phyloP scores from a whole-genome alignment of 148 eudicot species.

The Spergularia marina region DNA sequence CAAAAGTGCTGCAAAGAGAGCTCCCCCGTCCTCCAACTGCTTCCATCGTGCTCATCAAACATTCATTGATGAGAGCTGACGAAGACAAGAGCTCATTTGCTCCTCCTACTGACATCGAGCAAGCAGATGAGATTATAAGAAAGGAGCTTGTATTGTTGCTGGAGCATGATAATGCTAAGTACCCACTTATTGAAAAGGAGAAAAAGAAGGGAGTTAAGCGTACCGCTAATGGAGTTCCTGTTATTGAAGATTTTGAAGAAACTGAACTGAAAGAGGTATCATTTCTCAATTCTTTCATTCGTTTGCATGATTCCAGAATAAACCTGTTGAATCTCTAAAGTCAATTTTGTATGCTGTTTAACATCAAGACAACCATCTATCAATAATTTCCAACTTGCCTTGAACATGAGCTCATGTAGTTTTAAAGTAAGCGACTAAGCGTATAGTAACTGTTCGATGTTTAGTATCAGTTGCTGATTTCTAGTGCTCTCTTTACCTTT shows the following conservation, averaged over 20 bases:
- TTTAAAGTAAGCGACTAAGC: neutral
- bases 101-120: slow-evolving; percentile 90
- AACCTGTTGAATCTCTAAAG: neutral
- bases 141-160: slow-evolving; percentile 78
- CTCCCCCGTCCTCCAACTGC: slow-evolving; percentile 92
- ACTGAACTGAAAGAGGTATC: slow-evolving; percentile 75
- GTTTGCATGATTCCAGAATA: neutral
- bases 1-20: slow-evolving; percentile 97
- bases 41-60: slow-evolving; percentile 66
- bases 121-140: slow-evolving; percentile 88
- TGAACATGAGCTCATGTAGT: neutral
- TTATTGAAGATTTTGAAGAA: slow-evolving; percentile 82
- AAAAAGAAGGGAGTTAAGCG: slow-evolving; percentile 80
- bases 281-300: neutral
- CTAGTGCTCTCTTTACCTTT: neutral
- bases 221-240: slow-evolving; percentile 59
- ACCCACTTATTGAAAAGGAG: slow-evolving; percentile 88
- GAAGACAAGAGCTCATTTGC: slow-evolving; percentile 96
- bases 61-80: slow-evolving; percentile 75
- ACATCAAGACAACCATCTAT: neutral
- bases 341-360: neutral
- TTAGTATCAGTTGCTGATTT: neutral
- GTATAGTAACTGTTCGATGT: neutral
- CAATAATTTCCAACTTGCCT: neutral
- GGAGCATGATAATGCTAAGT: slow-evolving; percentile 94